Evolutionary conservation across 2,329 filamentous ascomycete species (phyloP).

Genomic region (Cyphellophora europaea): DNA sequence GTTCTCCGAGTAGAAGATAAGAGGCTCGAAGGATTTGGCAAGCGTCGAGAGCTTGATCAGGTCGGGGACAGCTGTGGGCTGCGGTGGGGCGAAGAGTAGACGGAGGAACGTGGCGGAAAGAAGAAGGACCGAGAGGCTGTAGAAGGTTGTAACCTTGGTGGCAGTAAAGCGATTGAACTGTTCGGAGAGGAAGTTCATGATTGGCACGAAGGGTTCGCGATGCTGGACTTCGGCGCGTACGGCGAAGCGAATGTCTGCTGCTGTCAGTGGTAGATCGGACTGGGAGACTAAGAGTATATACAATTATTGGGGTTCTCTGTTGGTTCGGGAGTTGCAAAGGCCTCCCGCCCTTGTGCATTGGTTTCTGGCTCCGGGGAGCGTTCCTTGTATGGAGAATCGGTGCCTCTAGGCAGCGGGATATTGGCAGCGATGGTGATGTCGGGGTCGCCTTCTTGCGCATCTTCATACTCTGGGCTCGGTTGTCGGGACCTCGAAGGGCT

Average conservation of each 20-base stretch:
- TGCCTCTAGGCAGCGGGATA: constrained; percentile 44
- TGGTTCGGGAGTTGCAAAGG: constrained; percentile 9
- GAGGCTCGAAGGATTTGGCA: constrained; percentile 82
- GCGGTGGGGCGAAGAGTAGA: constrained; percentile 59
- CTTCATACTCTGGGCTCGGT: constrained; percentile 51
- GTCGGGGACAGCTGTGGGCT: constrained; percentile 63
- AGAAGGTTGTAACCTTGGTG: constrained; percentile 59
- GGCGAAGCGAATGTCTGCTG: constrained; percentile 74
- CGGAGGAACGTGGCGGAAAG: constrained; percentile 57
- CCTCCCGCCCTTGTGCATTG: constrained; percentile 19
- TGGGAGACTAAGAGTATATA: constrained; percentile 25
- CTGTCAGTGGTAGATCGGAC: constrained; percentile 1
- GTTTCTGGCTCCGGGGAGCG: constrained; percentile 46
- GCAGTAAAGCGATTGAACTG: constrained; percentile 54
- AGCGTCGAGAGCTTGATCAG: constrained; percentile 84
- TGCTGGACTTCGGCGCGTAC: constrained; percentile 83
- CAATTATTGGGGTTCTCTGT: constrained; percentile 38
- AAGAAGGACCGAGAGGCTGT: constrained; percentile 52
- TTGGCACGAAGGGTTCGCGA: constrained; percentile 71
- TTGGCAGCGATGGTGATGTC: constrained; percentile 44
- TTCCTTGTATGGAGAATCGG: constrained; percentile 48
- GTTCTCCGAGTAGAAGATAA: constrained; percentile 91
- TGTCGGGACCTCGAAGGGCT: constrained; percentile 47
- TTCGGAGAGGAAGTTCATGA: constrained; percentile 53
- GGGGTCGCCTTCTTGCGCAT: constrained; percentile 41